These are phyloP conservation scores for Clarireedia homoeocarpa DNA, from an alignment of 2,329 filamentous ascomycete species.

Conservation along the genomic window DNA sequence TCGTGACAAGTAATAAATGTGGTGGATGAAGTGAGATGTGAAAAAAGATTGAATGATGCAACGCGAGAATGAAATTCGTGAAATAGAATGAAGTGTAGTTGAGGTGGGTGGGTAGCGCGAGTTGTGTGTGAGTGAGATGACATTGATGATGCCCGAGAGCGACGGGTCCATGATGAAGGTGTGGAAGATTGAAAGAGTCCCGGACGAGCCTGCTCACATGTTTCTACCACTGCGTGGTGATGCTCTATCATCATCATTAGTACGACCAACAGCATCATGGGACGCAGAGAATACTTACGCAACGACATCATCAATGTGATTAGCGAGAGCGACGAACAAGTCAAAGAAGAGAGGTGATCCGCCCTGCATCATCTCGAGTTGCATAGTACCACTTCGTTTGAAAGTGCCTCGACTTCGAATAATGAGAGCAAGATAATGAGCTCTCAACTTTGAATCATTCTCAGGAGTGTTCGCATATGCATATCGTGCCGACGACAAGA, in stretches of 20 bases:
- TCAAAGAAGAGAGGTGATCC: constrained; percentile 84
- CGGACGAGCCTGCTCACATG: too few species aligned
- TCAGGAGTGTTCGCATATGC: constrained; percentile 86
- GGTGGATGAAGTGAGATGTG: neutral
- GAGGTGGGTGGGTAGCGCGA: neutral
- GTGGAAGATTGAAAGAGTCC: neutral
- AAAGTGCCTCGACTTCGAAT: constrained; percentile 83
- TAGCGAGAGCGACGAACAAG: constrained; percentile 85
- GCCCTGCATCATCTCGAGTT: constrained; percentile 85
- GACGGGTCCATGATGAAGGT: constrained; percentile 9
- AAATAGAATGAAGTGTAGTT: constrained; percentile 2
- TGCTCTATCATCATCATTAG: constrained; percentile 16
- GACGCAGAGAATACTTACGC: constrained; percentile 37
- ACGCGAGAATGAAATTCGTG: neutral
- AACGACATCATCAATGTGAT: constrained; percentile 69
- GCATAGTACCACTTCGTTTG: constrained; percentile 91
- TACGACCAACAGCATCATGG: neutral
- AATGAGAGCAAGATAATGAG: constrained; percentile 87
- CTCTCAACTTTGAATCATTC: constrained; percentile 80
- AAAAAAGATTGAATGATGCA: neutral
- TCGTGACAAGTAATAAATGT: neutral
- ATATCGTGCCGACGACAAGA: constrained; percentile 78
- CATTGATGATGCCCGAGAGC: neutral
- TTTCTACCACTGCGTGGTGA: constrained; percentile 25
- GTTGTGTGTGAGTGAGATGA: constrained; percentile 13